Conservation (phyloP, 23 red algal species). For the Cyanidiococcus yangmingshanensis region DNA sequence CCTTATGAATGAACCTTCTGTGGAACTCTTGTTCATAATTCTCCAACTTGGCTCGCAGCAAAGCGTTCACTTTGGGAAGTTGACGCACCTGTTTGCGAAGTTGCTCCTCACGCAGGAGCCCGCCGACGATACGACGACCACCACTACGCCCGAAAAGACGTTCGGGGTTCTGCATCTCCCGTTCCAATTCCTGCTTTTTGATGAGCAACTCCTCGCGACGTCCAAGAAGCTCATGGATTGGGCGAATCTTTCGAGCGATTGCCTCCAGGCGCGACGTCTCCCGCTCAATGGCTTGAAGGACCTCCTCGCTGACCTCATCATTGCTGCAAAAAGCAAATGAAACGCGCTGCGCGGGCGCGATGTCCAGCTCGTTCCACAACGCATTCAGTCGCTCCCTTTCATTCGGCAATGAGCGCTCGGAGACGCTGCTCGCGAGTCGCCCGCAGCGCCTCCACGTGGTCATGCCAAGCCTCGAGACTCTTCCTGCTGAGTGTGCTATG, state of each 20-base stretch:
- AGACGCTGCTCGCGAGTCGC: constrained; percentile 18
- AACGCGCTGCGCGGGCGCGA: constrained; percentile 3
- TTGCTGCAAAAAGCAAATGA: not conserved
- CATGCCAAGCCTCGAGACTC: not conserved
- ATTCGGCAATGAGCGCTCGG: not conserved
- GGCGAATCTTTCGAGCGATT: constrained; percentile 16
- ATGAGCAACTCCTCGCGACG: constrained; percentile 21
- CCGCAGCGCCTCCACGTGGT: not conserved
- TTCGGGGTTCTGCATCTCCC: constrained; percentile 26
- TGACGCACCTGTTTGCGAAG: constrained; percentile 18
- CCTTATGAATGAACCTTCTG: not conserved
- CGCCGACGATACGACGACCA: constrained; percentile 4
- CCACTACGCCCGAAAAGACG: constrained; percentile 28
- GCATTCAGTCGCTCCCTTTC: not conserved
- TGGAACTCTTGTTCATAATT: constrained; percentile 15
- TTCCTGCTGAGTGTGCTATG: constrained; percentile 2
- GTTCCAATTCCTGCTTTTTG: constrained; percentile 16
- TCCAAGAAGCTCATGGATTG: constrained; percentile 20
- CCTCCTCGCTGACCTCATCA: constrained; percentile 6
- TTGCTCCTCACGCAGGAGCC: constrained; percentile 28
- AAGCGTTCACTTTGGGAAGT: constrained; percentile 26
- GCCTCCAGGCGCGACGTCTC: constrained; percentile 21
- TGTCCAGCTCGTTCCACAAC: constrained; percentile 16
- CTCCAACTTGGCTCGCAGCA: not conserved
- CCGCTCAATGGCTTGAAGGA: constrained; percentile 10